Evolutionary conservation across 768 basidiomycete genomes (phyloP), one percentile per base, ranked within the genome.

Genomic region (Leccinum subgranulosum): DNA sequence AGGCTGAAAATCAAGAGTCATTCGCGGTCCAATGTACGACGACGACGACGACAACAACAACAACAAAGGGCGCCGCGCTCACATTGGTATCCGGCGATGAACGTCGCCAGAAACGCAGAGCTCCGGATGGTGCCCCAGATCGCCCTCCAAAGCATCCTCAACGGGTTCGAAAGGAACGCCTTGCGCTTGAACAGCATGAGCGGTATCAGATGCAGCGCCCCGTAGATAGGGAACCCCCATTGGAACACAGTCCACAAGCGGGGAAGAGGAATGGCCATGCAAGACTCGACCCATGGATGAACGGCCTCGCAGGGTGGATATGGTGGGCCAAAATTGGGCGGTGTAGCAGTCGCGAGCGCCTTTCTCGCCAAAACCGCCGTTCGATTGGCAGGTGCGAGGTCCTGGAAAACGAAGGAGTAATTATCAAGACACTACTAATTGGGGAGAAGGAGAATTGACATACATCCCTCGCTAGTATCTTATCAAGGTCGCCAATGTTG

Each of bases 131-230:
- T 93, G 8, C 93, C 94, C 68, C 83, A 71, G 0, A 80, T 75
- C 0, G 90, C 85, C 57, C 79, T 82, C 9, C 84, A 67, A 1
- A 94, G 72, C 75, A 94, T 86, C 43, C 74, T 76, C 21, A 79
- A 70, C 0, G 94, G 94, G 63, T 86, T 82, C 45, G 81, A 76
- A 50, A 80, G 65, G 69, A 96, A 90, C 0, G 76, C 73, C 25
- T 80, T 78, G 39, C 88, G 78, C 64, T 92, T 90, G 73, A 98
- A 92, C 5, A 97, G 75, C 11, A 98, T 75, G 49, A 87, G 80
- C 1, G 96, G 95, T 28, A 97, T 83, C 58, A 97, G 81, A 70
- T 98, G 96, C 31, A 98, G 74, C 0, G 92, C 94, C 21, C 91
- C 87, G 64, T 98, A 98, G 41, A 88, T 83, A 3, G 85, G 88